Evolutionary conservation across 2,329 filamentous ascomycete species (phyloP).

Genomic region (Fusarium sp.): DNA sequence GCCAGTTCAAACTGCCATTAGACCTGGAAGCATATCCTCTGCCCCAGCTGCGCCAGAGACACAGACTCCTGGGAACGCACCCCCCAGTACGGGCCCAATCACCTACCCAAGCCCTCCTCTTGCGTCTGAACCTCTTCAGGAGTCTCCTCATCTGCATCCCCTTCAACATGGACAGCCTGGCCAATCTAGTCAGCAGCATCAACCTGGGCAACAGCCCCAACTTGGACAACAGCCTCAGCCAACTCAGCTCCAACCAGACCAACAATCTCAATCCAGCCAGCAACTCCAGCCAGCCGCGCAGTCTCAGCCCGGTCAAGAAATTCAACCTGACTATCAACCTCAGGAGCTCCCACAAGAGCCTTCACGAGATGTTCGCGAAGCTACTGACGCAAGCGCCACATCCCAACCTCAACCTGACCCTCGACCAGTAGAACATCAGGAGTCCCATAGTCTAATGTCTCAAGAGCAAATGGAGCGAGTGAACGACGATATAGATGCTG

Average conservation of each 20-base stretch:
- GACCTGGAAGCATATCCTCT: slow-evolving; percentile 2
- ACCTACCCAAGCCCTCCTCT: slow-evolving; percentile 41
- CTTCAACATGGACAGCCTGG: slow-evolving; percentile 29
- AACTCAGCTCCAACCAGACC: neutral
- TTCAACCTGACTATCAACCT: slow-evolving; percentile 2
- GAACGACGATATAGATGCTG: slow-evolving; percentile 43
- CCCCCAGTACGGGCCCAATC: slow-evolving; percentile 5
- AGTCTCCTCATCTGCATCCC: slow-evolving; percentile 40
- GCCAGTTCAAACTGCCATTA: slow-evolving; percentile 6
- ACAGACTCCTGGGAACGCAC: neutral
- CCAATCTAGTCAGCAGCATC: slow-evolving; percentile 10
- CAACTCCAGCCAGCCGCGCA: slow-evolving; percentile 10
- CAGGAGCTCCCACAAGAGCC: slow-evolving; percentile 16
- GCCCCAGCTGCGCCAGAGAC: neutral
- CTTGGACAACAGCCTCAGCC: slow-evolving; percentile 1
- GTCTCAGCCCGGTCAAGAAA: slow-evolving; percentile 1
- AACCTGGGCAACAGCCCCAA: slow-evolving; percentile 19
- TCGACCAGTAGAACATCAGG: slow-evolving; percentile 2
- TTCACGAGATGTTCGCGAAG: slow-evolving; percentile 24
- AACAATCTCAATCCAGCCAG: slow-evolving; percentile 16
- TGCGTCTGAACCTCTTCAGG: slow-evolving; percentile 25
- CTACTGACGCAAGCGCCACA: neutral
- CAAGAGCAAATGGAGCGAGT: slow-evolving; percentile 20
- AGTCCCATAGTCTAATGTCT: slow-evolving; percentile 5
- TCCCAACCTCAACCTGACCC: slow-evolving; percentile 17